Percentiles rank a stretch among this genome's conserved stretches.
These are phyloP conservation scores for Hypoxylon subgilvum DNA, from an alignment of 495 filamentous ascomycete genomes.

Conservation along the genomic window DNA sequence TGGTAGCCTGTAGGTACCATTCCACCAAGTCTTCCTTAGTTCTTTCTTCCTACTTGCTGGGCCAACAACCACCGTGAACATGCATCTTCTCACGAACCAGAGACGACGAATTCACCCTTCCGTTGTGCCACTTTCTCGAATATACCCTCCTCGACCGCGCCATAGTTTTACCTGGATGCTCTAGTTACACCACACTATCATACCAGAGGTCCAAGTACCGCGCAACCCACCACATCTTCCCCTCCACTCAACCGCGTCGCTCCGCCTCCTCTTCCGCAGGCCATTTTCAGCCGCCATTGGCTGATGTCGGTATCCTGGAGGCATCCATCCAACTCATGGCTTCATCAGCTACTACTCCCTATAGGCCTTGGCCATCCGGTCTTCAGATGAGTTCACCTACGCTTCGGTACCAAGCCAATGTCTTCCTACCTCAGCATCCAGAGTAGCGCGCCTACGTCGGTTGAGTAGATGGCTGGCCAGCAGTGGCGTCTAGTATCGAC, in stretches of 20 bases:
- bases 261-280: constrained; percentile 25
- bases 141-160: constrained; percentile 37
- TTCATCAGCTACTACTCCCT: constrained; percentile 18
- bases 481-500: neutral
- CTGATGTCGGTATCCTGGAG: constrained; percentile 19
- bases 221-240: constrained; percentile 23
- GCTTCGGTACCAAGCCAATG: constrained; percentile 9
- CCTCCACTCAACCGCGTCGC: constrained; percentile 25
- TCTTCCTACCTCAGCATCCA: constrained; percentile 29
- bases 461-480: constrained; percentile 16
- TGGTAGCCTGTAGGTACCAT: too few species aligned
- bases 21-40: neutral
- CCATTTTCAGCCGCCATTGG: constrained; percentile 23
- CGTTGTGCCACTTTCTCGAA: constrained; percentile 19
- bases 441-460: constrained; percentile 24
- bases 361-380: constrained; percentile 20
- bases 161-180: constrained; percentile 39
- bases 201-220: constrained; percentile 33
- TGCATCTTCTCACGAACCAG: constrained; percentile 13
- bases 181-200: constrained; percentile 26
- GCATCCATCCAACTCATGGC: constrained; percentile 25
- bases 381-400: constrained; percentile 26
- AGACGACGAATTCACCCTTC: constrained; percentile 5
- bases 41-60: neutral
- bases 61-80: constrained; percentile 16